Conservation (phyloP, 371 early-diverging fungal genomes). For the Amoeboaphelidium protococcarum region DNA sequence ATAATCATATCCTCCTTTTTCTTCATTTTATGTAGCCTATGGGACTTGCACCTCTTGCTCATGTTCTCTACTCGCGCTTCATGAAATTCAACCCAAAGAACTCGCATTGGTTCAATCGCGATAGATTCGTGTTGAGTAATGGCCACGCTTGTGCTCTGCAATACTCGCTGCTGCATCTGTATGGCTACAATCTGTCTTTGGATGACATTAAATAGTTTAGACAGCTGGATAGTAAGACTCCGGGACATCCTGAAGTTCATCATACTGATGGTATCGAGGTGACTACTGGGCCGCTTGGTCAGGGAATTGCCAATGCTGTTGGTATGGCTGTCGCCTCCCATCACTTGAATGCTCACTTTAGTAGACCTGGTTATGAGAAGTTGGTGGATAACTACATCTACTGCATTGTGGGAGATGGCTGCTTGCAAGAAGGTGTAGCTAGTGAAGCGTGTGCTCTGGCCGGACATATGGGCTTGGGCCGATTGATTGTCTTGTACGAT, state of each 20-base stretch:
- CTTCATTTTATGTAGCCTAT: no score
- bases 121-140: conserved; percentile 96
- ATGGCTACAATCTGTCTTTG: conserved; percentile 62
- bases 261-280: conserved; percentile 81
- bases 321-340: conserved; percentile 85
- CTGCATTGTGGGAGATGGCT: conserved; percentile 90
- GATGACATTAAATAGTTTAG: conserved; percentile 90
- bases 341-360: conserved; percentile 68
- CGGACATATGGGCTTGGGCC: conserved; percentile 85
- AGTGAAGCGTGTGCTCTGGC: conserved; percentile 93
- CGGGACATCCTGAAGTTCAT: conserved; percentile 75
- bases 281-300: conserved; percentile 97
- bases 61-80: conserved; percentile 61
- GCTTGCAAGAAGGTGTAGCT: conserved; percentile 95
- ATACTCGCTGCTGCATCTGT: conserved; percentile 70
- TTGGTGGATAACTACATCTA: conserved; percentile 67
- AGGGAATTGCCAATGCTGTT: conserved; percentile 88
- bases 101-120: conserved; percentile 71
- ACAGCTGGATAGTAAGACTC: conserved; percentile 60
- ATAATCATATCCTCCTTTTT: no score
- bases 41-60: conserved; percentile 87
- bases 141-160: conserved; percentile 94
- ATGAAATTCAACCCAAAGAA: conserved; percentile 60
- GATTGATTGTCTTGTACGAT: conserved; percentile 90
- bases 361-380: conserved; percentile 49